Percentiles rank a stretch among this genome's conserved stretches.
These are phyloP conservation scores for Hyphopichia khmerensis DNA, from an alignment of 1,139 yeast genomes.

Conservation along the genomic window DNA sequence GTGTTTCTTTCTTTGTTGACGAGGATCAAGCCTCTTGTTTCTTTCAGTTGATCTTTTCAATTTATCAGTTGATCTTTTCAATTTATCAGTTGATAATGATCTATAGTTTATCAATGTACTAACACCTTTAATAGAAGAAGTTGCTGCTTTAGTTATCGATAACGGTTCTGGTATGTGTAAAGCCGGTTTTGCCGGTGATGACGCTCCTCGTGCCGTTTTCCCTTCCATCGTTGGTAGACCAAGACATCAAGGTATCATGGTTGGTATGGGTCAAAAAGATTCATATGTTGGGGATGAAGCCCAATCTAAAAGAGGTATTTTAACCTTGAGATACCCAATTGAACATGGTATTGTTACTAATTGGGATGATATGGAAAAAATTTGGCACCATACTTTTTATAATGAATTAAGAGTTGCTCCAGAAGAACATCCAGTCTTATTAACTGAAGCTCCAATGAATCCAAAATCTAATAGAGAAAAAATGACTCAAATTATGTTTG, in stretches of 20 bases:
- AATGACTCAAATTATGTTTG: slow-evolving; percentile 98
- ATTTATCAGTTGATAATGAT: too few relatives aligned
- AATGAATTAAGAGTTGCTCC: slow-evolving; percentile 98
- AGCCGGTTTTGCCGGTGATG: slow-evolving; percentile 99
- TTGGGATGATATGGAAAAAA: slow-evolving; percentile 99
- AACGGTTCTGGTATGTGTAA: slow-evolving; percentile 99
- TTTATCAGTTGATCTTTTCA: not conserved
- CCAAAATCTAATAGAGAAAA: slow-evolving; percentile 99
- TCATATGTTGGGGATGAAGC: slow-evolving; percentile 99
- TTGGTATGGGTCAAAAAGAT: slow-evolving; percentile 99
- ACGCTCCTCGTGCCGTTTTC: slow-evolving; percentile 99
- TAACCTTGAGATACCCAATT: slow-evolving; percentile 97
- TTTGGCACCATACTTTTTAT: slow-evolving; percentile 98
- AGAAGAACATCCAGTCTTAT: slow-evolving; percentile 97
- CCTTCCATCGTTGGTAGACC: slow-evolving; percentile 99
- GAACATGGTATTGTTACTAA: slow-evolving; percentile 99
- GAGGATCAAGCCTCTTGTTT: too few relatives aligned
- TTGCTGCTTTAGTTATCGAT: slow-evolving; percentile 86
- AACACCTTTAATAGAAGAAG: slow-evolving; percentile 43
- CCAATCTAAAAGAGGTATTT: slow-evolving; percentile 99
- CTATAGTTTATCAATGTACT: too few relatives aligned
- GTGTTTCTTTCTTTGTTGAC: too few relatives aligned
- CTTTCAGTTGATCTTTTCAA: not conserved
- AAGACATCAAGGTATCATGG: slow-evolving; percentile 99
- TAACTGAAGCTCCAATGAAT: slow-evolving; percentile 99